Evolutionary conservation across 2,329 filamentous ascomycete species (phyloP).

Genomic region (Golovinomyces cichoracearum): DNA sequence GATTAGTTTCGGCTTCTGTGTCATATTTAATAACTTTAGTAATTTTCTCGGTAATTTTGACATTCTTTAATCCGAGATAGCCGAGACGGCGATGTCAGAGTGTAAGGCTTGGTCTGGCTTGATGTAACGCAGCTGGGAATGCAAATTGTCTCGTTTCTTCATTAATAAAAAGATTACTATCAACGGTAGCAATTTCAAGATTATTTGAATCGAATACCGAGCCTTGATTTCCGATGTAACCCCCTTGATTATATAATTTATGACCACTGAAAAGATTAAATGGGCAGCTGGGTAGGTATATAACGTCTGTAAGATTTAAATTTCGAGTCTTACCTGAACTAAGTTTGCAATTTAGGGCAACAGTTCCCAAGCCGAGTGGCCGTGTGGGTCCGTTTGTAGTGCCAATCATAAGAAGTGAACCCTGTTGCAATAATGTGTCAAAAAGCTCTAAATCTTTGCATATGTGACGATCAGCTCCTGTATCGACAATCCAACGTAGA

Average conservation of each 20-base stretch:
- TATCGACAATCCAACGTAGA: not conserved
- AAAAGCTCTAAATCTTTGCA: conserved; percentile 1
- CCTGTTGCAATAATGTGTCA: not conserved
- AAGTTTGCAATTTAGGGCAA: not conserved
- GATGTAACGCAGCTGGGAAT: not conserved
- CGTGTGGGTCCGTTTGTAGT: not conserved
- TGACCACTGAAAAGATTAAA: not conserved
- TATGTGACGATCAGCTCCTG: not conserved
- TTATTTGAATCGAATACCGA: not conserved
- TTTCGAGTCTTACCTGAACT: not conserved
- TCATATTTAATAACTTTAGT: not conserved
- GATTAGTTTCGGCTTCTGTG: not conserved
- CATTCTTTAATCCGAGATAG: not conserved
- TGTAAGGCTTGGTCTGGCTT: not conserved
- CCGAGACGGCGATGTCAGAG: not conserved
- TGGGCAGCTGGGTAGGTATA: not conserved
- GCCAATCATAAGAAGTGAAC: not conserved
- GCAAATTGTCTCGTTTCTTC: not conserved
- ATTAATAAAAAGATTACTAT: not conserved
- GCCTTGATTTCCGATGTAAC: not conserved
- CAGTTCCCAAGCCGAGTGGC: not conserved
- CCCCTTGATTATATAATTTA: not conserved
- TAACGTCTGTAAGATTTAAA: not conserved
- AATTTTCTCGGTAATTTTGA: not conserved
- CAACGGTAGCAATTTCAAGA: not conserved